A percentile compares a stretch with the other conserved stretches of the same genome.
Evolutionary conservation across 371 early-diverging fungal species (phyloP).

Genomic region (Funneliformis caledonium): DNA sequence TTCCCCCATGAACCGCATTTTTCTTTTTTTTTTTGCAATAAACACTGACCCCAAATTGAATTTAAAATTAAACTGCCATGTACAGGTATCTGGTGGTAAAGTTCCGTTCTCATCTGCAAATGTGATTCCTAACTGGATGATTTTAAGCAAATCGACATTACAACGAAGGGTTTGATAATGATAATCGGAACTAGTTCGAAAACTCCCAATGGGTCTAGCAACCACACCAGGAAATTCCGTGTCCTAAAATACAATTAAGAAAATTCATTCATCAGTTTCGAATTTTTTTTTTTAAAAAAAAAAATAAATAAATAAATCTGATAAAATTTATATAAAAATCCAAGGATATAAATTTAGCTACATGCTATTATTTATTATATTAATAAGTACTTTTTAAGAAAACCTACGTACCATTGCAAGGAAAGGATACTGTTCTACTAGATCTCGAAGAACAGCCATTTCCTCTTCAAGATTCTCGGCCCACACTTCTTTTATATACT

Average conservation of each 20-base stretch:
- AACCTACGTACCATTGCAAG: conserved; percentile 88
- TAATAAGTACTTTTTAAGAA: neutral
- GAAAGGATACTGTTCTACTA: conserved; percentile 94
- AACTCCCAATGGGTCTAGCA: conserved; percentile 97
- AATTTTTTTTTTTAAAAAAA: neutral
- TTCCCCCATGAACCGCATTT: too few relatives aligned
- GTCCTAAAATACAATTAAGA: conserved; percentile 63
- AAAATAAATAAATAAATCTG: conserved; percentile 19
- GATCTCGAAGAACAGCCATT: conserved; percentile 88
- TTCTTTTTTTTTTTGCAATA: too few relatives aligned
- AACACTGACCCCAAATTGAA: conserved; percentile 82
- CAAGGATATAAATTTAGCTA: neutral
- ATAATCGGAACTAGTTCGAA: conserved; percentile 93
- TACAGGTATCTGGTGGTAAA: conserved; percentile 86
- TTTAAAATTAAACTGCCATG: conserved; percentile 99
- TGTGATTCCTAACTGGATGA: conserved; percentile 99
- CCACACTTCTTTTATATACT: conserved; percentile 94
- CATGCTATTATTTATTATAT: neutral
- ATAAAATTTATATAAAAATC: neutral
- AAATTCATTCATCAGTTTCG: neutral
- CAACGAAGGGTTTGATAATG: conserved; percentile 98
- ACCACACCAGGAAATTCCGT: conserved; percentile 99
- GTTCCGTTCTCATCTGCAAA: conserved; percentile 95
- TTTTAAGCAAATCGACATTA: conserved; percentile 98
- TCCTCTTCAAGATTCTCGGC: conserved; percentile 96